Base-by-base conservation (phyloP, 1,139 yeast species). In the Blastobotrys petasosporus region DNA sequence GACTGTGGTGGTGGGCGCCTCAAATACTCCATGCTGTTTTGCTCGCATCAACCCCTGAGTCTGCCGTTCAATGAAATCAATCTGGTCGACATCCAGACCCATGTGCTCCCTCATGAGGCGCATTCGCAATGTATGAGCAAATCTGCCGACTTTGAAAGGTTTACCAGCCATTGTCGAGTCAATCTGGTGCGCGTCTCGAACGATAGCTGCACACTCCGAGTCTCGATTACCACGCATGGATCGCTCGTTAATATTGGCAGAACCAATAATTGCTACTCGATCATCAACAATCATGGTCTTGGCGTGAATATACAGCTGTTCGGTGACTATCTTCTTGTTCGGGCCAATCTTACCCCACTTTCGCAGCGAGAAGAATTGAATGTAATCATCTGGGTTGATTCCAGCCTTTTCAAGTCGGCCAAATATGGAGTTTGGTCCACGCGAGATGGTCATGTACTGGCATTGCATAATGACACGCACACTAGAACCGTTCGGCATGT, bases 401-500 rank as follows among this genome's bases (percentile, higher is more conserved):
- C 95, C 95, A 45, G 81, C 77, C 52, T 78, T 78, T 53, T 82
- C 76, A 48, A 94, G 72, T 52, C 88, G 80, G 4, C 92, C 90
- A 70, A 82, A 90, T 12, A 94, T 86, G 1, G 96, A 86, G n/a
- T 88, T 75, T 11, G 82, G 76, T 1, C 98, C 98, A 61, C 95
- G 77, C 1, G 95, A 86, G 38, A 94, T 94, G 1, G 95, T 83
- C 79, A 85, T 81, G 64, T 80, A 94, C 66, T 94, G 97, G 61
- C 97, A 88, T 67, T 90, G 94, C 95, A 92, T 90, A 57, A 94
- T 94, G 31, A 92, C 85, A 57, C 99, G 77, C 5, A 94, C 92
- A 17, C 95, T 80, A 0, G 96, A 84, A 4, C 97, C 98, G 56
- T 88, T 97, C 5, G 94, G 85, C 54, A 85, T 79, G 63, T 92